Base-by-base conservation (phyloP, 2,329 filamentous ascomycete species). In the Exophiala aquamarina region DNA sequence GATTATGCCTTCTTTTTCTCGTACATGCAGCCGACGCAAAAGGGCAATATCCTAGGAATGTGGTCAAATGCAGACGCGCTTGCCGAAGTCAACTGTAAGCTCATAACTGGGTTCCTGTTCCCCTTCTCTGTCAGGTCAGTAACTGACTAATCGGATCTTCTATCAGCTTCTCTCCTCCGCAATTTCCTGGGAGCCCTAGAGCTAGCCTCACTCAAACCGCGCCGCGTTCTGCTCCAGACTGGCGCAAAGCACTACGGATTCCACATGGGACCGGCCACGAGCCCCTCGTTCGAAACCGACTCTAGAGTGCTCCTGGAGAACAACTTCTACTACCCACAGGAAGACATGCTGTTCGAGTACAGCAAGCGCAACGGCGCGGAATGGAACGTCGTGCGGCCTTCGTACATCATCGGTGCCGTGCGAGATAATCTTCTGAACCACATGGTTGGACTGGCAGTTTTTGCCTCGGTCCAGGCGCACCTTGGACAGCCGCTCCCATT, bases 321-420 rank as follows among this genome's bases (percentile, higher is more conserved):
- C 3, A 78, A 79, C 59, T 79, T 79, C 60, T 79, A 79, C 66
- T 79, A 77, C 52, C 60, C 66, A 0, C 75, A 79, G 62, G 75
- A 79, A 62, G 75, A 79, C 50, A 59, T 65, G 4, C 66, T 79
- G 2, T 64, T 56, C 37, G 57, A 61, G 1, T 78, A 67, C 54
- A 74, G 72, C 59, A 54, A 63, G 21, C 52, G 60, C 2, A 59
- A 70, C 9, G 55, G 47, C 9, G 61, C 67, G 4, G 50, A 52
- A 17, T 78, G 70, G 70, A 76, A 71, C 49, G 61, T 77, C 10
- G 68, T 68, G 14, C 70, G 72, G 43, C 76, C 76, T 0, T 68
- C 67, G 0, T 70, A 66, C 55, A 74, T 79, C 44, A 61, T 74
- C 23, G 75, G 75, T 11, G 71, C 73, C 1, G 72, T 75, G 0